Percentiles rank a stretch among this genome's conserved stretches.
Conservation (phyloP, 345 rosid species). For the Citrus australasica region DNA sequence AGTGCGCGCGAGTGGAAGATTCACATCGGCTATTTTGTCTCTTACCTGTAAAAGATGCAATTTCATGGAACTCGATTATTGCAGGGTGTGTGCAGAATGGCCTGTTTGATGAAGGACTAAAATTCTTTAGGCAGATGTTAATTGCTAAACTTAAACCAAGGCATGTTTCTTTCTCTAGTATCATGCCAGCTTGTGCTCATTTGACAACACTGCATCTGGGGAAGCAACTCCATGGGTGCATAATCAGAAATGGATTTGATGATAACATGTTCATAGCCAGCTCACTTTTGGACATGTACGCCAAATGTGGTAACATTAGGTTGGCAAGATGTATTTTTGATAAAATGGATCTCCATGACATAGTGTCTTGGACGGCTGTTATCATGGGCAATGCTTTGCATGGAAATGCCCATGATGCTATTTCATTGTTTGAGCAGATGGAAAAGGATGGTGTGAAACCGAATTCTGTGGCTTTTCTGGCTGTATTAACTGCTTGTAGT, state of each 20-base stretch:
- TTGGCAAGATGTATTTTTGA: slow-evolving; percentile 59
- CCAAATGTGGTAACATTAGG: slow-evolving; percentile 77
- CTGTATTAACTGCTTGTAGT: slow-evolving; percentile 86
- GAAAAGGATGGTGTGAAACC: slow-evolving; percentile 62
- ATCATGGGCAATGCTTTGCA: slow-evolving; percentile 84
- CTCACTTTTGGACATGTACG: slow-evolving; percentile 89
- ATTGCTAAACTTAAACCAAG: slow-evolving; percentile 49
- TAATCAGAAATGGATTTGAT: slow-evolving; percentile 48
- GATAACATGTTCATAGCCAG: slow-evolving; percentile 62
- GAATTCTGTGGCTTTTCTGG: slow-evolving; percentile 62
- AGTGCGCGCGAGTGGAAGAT: slow-evolving; percentile 53
- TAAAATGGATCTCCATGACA: slow-evolving; percentile 56
- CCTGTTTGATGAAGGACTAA: slow-evolving; percentile 55
- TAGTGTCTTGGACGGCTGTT: slow-evolving; percentile 88
- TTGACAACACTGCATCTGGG: slow-evolving; percentile 63
- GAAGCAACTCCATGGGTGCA: slow-evolving; percentile 78
- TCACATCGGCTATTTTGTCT: slow-evolving; percentile 42
- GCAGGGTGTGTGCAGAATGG: slow-evolving; percentile 80
- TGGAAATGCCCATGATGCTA: slow-evolving; percentile 65
- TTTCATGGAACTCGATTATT: slow-evolving; percentile 76
- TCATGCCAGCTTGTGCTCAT: slow-evolving; percentile 87
- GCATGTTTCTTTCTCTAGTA: slow-evolving; percentile 64
- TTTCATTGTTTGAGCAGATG: slow-evolving; percentile 73
- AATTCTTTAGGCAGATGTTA: slow-evolving; percentile 60
- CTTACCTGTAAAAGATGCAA: slow-evolving; percentile 46